Percentiles rank a stretch among this genome's conserved stretches.
phyloP scores from a whole-genome alignment of 768 basidiomycete genomes.

The Podaxis sp. region DNA sequence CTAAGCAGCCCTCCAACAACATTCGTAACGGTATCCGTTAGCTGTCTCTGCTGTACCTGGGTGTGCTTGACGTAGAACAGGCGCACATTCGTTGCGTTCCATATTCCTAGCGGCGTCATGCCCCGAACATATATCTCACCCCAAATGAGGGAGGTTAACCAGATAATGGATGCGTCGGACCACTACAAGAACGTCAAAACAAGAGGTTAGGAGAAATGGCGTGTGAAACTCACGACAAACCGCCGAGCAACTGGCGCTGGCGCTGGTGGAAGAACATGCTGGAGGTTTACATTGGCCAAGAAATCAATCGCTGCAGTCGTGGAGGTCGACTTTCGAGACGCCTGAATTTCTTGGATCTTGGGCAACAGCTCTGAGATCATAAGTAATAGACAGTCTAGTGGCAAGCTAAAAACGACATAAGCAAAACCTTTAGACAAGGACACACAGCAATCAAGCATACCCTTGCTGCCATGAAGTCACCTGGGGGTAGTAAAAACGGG shows the following conservation, averaged over 20 bases:
- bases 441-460: constrained; percentile 38
- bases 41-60: constrained; percentile 64
- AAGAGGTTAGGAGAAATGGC: constrained; percentile 2
- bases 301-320: constrained; percentile 73
- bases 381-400: constrained; percentile 84
- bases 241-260: constrained; percentile 66
- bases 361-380: constrained; percentile 87
- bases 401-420: constrained; percentile 52
- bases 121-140: constrained; percentile 92
- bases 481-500: constrained; percentile 32
- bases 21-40: constrained; percentile 76
- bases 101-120: constrained; percentile 84
- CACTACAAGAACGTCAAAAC: constrained; percentile 51
- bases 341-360: constrained; percentile 79
- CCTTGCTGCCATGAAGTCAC: constrained; percentile 97
- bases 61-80: constrained; percentile 92
- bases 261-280: constrained; percentile 71
- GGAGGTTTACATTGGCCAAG: constrained; percentile 66
- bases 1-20: constrained; percentile 80
- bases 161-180: constrained; percentile 88
- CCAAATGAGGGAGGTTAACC: constrained; percentile 94
- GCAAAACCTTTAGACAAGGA: constrained; percentile 15
- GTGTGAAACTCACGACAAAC: constrained; percentile 61
- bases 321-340: constrained; percentile 61
- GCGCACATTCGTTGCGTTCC: constrained; percentile 88